Evolutionary conservation across 1,139 yeast species (phyloP).

Genomic region (Blastobotrys niveus): DNA sequence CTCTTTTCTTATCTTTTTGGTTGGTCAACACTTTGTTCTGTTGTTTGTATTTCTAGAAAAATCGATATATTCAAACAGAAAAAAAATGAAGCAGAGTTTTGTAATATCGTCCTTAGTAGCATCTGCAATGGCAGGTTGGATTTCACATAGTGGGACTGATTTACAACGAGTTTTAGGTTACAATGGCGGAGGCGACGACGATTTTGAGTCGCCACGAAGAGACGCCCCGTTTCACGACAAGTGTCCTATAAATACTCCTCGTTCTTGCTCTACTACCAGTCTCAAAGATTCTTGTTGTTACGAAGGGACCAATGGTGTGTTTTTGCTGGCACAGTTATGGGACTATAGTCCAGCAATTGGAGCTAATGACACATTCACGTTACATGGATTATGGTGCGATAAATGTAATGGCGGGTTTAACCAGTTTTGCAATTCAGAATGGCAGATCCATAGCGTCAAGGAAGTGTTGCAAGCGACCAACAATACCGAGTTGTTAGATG

Average conservation of each 20-base stretch:
- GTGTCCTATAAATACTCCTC: conserved; percentile 65
- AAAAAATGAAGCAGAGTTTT: too few relatives aligned
- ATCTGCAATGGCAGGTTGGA: too few relatives aligned
- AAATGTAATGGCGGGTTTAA: conserved; percentile 68
- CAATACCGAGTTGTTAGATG: conserved; percentile 44
- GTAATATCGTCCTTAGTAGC: too few relatives aligned
- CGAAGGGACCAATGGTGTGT: conserved; percentile 82
- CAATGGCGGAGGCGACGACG: conserved; percentile 3
- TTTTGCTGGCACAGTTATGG: conserved; percentile 91
- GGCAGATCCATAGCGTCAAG: conserved; percentile 53
- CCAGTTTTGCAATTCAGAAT: conserved; percentile 65
- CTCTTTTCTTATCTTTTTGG: too few relatives aligned
- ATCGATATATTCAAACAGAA: too few relatives aligned
- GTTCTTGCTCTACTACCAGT: conserved; percentile 48
- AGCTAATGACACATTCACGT: conserved; percentile 68
- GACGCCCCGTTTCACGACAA: conserved; percentile 17
- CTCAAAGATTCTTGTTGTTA: conserved; percentile 61
- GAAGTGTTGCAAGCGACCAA: conserved; percentile 47
- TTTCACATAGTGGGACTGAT: too few relatives aligned
- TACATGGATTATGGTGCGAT: conserved; percentile 86
- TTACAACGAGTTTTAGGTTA: too few relatives aligned
- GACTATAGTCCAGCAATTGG: conserved; percentile 83
- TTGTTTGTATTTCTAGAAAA: too few relatives aligned
- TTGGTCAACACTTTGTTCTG: too few relatives aligned
- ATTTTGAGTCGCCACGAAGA: conserved; percentile 7